Evolutionary conservation across 2,329 filamentous ascomycete species (phyloP), one percentile per base, ranked within the genome.

Genomic region (Epichloe gansuensis): DNA sequence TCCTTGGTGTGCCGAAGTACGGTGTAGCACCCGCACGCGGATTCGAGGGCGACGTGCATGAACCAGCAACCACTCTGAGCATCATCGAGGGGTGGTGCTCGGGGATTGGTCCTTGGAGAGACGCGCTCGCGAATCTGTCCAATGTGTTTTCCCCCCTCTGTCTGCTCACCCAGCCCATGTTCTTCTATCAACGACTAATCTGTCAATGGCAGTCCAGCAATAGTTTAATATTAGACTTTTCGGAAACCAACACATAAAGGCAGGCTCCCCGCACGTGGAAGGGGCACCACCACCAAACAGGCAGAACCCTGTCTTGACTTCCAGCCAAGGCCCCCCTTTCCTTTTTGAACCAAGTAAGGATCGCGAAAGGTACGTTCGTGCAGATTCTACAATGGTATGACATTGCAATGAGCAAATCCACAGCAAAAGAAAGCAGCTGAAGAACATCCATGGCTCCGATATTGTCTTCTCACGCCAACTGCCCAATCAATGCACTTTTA

Each of bases 41-140:
- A 49, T 11, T 34, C 47, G 13, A 42, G 35, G 25, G 42, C 43
- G 27, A 48, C 44, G 43, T 46, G 51, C 47, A 53, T 50, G 50
- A 51, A 51, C 44, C 39, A 40, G 25, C 39, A 52, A 31, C 25
- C 25, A 8, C 35, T 23, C n/a, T 48, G 13, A 31, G 46, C 38
- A 44, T 13, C 45, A 39, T 27, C 21, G 39, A 44, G 12, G 23
- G 49, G 7, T 48, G 50, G 21, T 47, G 43, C 40, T n/a, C 23
- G 23, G 48, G 39, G 27, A 34, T 17, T 48, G 25, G 21, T 12
- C 6, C 21, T 31, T 17, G 35, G 5, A 47, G 17, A 21, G 17
- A 36, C 48, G 48, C 39, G 44, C 39, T 41, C n/a, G 17, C 5
- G 15, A 17, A 45, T 36, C 3, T 35, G 15, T 40, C 8, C 7